Percentiles rank a stretch among this genome's conserved stretches.
Evolutionary conservation across 176 grass and related monocot species (phyloP).

Genomic region (Eleusine indica): DNA sequence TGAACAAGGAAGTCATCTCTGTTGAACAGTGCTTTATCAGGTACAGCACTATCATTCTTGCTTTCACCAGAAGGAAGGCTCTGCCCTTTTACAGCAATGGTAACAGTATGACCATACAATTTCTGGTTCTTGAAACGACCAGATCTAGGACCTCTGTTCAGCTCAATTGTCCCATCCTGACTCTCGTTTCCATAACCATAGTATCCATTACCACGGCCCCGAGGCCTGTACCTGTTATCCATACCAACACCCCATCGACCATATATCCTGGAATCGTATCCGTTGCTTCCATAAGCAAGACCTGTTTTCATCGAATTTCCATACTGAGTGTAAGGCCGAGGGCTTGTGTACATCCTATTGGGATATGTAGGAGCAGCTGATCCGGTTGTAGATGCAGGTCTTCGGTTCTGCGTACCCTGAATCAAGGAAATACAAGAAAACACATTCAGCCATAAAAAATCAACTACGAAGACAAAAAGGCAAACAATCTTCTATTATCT

Average conservation of each 20-base stretch:
- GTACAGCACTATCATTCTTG: slow-evolving; percentile 45
- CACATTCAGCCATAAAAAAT: slow-evolving; percentile 9
- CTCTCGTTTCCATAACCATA: slow-evolving; percentile 76
- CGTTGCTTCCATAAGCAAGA: slow-evolving; percentile 57
- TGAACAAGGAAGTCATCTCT: slow-evolving; percentile 71
- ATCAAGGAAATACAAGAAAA: slow-evolving; percentile 31
- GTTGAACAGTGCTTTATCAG: slow-evolving; percentile 72
- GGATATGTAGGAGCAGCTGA: slow-evolving; percentile 51
- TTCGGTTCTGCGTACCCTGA: slow-evolving; percentile 44
- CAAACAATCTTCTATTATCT: not conserved
- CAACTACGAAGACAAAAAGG: not conserved
- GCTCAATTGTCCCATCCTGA: slow-evolving; percentile 81
- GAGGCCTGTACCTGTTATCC: slow-evolving; percentile 75
- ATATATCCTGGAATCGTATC: slow-evolving; percentile 74
- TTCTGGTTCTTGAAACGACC: slow-evolving; percentile 84
- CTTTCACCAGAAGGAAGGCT: slow-evolving; percentile 56
- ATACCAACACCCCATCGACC: slow-evolving; percentile 60
- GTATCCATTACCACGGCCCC: slow-evolving; percentile 58
- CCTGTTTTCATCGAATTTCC: slow-evolving; percentile 61
- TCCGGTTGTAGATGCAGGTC: slow-evolving; percentile 59
- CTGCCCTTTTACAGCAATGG: slow-evolving; percentile 73
- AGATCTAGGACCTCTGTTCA: slow-evolving; percentile 88
- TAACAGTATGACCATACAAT: slow-evolving; percentile 59
- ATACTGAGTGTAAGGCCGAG: slow-evolving; percentile 63
- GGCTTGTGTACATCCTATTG: slow-evolving; percentile 81